Percentiles rank a stretch among this genome's conserved stretches.
Conservation (phyloP, 2,329 filamentous ascomycete genomes). For the Aspergillus brunneoviolaceus region DNA sequence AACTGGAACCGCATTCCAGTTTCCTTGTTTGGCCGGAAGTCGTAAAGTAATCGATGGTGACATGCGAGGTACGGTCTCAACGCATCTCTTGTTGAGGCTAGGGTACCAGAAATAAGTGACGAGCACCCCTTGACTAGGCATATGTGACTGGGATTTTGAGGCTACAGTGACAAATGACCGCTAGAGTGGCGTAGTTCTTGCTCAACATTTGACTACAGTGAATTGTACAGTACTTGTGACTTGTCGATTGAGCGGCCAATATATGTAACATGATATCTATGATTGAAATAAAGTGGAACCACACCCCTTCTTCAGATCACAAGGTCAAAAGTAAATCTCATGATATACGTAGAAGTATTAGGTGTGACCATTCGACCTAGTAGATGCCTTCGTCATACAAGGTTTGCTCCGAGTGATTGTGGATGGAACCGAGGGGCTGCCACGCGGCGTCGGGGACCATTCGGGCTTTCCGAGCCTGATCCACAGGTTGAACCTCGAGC, state of each 20-base stretch:
- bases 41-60: not conserved
- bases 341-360: too few species aligned
- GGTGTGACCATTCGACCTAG: not conserved
- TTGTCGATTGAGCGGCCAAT: not conserved
- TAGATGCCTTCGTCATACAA: too few species aligned
- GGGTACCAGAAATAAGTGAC: too few species aligned
- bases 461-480: not conserved
- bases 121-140: too few species aligned
- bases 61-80: not conserved
- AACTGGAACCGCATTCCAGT: not conserved
- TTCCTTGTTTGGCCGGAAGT: not conserved
- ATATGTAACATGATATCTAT: not conserved
- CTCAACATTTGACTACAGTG: not conserved
- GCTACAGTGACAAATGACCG: not conserved
- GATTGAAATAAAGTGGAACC: not conserved
- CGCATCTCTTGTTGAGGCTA: too few species aligned
- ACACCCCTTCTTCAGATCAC: not conserved
- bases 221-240: not conserved
- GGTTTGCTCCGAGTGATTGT: not conserved
- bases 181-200: not conserved
- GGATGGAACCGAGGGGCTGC: not conserved
- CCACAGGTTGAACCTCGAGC: not conserved
- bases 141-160: not conserved
- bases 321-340: too few species aligned
- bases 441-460: slow-evolving; percentile 5